These are phyloP conservation scores for Phytopythium vexans DNA, from an alignment of 352 stramenopile species.

Conservation along the genomic window DNA sequence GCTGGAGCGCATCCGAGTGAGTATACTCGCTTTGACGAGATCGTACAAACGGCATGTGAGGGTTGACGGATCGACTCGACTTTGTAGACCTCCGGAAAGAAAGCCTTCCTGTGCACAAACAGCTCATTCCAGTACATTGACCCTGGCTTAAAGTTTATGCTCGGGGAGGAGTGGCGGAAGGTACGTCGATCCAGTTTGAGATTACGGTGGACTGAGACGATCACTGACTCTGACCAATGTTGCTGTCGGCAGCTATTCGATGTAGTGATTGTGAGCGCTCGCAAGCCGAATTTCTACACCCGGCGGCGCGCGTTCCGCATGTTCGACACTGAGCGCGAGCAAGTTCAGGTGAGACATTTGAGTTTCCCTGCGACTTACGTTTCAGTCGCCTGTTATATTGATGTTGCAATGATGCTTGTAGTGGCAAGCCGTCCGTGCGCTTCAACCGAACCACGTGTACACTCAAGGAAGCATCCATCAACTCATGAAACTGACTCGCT, in stretches of 20 bases:
- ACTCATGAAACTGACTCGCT: conserved; percentile 55
- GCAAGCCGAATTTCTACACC: conserved; percentile 93
- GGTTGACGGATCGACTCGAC: no score
- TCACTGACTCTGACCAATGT: not conserved
- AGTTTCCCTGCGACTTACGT: not conserved
- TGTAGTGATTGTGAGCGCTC: conserved; percentile 85
- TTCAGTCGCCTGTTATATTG: not conserved
- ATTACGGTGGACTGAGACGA: not conserved
- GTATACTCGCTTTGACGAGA: not conserved
- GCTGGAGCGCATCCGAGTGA: conserved; percentile 67
- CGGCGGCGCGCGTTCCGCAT: conserved; percentile 72
- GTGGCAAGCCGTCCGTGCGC: conserved; percentile 62
- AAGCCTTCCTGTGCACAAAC: conserved; percentile 93
- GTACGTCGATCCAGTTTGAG: conserved; percentile 7
- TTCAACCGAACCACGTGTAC: conserved; percentile 71
- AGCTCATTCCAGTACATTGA: conserved; percentile 94
- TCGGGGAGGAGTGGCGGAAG: conserved; percentile 88
- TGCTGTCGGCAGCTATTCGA: conserved; percentile 72
- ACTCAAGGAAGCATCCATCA: conserved; percentile 75
- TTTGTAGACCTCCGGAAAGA: conserved; percentile 73
- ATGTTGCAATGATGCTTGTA: conserved; percentile 15
- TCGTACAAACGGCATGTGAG: no score
- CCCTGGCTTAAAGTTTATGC: conserved; percentile 89
- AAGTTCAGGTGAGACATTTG: conserved; percentile 41
- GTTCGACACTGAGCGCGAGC: conserved; percentile 55